phyloP scores from a whole-genome alignment of 495 filamentous ascomycete genomes.

The Xylona heveae region DNA sequence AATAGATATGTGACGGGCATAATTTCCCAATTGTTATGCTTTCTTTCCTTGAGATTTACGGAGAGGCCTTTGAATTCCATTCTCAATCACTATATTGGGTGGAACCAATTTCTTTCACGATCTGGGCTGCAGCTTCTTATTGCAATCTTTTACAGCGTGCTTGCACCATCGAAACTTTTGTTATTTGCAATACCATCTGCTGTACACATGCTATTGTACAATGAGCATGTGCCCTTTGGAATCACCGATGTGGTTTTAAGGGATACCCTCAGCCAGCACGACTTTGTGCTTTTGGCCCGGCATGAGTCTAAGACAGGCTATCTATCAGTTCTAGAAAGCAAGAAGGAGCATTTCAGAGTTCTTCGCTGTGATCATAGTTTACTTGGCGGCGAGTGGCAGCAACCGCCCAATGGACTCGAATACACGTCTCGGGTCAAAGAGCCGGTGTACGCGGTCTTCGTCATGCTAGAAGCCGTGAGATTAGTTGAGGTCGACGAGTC shows the following conservation, averaged over 20 bases:
- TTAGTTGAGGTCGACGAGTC: conserved; percentile 36
- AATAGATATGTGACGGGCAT: too few relatives aligned
- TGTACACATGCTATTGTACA: conserved; percentile 44
- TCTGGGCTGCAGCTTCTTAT: conserved; percentile 49
- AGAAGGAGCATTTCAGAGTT: conserved; percentile 47
- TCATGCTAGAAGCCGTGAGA: conserved; percentile 78
- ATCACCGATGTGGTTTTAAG: conserved; percentile 36
- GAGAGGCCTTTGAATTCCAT: conserved; percentile 29
- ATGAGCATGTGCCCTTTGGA: conserved; percentile 43
- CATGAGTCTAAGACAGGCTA: conserved; percentile 78
- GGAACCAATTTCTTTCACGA: conserved; percentile 39
- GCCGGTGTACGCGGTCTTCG: conserved; percentile 82
- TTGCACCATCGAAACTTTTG: conserved; percentile 47
- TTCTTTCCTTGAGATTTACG: conserved; percentile 35
- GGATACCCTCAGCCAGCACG: conserved; percentile 25
- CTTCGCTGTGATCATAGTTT: conserved; percentile 89
- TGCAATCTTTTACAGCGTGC: conserved; percentile 33
- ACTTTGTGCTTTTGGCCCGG: conserved; percentile 50
- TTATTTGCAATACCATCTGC: conserved; percentile 43
- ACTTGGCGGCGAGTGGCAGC: conserved; percentile 83
- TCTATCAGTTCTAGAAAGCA: conserved; percentile 65
- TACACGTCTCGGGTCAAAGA: conserved; percentile 32
- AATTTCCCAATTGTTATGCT: too few relatives aligned
- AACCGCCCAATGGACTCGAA: conserved; percentile 18
- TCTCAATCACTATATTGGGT: conserved; percentile 34